Evolutionary conservation across 179 eudicot species (phyloP).

Genomic region (Pouteria campechiana): DNA sequence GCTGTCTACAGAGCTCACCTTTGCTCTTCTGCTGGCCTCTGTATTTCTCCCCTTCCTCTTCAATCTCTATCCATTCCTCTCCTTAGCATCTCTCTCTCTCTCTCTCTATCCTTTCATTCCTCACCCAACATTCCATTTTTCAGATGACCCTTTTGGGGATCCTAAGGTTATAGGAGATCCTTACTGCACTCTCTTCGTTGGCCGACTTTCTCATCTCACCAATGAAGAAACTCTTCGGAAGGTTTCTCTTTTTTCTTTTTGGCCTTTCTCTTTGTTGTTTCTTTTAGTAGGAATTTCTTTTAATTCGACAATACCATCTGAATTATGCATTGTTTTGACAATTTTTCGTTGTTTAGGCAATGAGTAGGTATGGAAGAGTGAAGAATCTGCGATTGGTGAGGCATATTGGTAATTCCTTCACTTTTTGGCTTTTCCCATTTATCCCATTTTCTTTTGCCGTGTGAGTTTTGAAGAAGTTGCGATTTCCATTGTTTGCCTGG

Average conservation of each 20-base stretch:
- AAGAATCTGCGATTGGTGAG: slow-evolving; percentile 77
- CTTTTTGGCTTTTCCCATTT: background rate
- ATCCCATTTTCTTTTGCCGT: too few relatives aligned
- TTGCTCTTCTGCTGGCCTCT: slow-evolving; percentile 77
- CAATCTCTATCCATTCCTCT: slow-evolving; percentile 53
- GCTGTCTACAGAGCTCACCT: slow-evolving; percentile 79
- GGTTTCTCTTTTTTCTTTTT: slow-evolving; percentile 15
- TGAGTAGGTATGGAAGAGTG: slow-evolving; percentile 75
- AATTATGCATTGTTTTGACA: background rate
- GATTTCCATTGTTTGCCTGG: too few relatives aligned
- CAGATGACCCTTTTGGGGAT: slow-evolving; percentile 70
- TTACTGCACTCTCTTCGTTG: slow-evolving; percentile 74
- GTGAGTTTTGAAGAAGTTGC: too few relatives aligned
- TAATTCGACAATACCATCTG: background rate
- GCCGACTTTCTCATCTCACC: slow-evolving; percentile 62
- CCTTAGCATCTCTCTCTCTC: background rate
- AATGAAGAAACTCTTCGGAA: slow-evolving; percentile 57
- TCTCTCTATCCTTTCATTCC: too few relatives aligned
- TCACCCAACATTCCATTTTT: too few relatives aligned
- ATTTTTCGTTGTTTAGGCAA: slow-evolving; percentile 32
- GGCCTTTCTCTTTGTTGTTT: background rate
- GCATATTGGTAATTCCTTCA: slow-evolving; percentile 54
- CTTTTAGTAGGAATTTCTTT: background rate
- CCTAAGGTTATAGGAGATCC: slow-evolving; percentile 79
- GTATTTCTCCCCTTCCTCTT: slow-evolving; percentile 24